A percentile compares a stretch with the other conserved stretches of the same genome.
phyloP scores from a whole-genome alignment of 768 basidiomycete species.

The Rhizopogon salebrosus region DNA sequence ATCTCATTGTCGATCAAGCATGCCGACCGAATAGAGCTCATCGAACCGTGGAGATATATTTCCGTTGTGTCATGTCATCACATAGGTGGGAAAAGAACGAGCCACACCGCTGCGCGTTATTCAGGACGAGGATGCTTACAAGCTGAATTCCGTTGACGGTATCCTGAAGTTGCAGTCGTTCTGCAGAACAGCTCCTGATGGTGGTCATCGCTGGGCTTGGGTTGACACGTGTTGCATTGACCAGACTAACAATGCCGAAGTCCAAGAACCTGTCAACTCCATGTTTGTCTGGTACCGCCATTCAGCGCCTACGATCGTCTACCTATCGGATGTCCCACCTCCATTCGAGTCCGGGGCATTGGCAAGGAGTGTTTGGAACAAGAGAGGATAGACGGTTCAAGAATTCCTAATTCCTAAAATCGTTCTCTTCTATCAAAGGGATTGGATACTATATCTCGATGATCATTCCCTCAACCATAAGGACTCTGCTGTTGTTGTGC shows the following conservation, averaged over 20 bases:
- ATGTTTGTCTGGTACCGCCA: too few species aligned
- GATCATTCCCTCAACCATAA: not conserved
- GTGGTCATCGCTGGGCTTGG: slow-evolving; percentile 5
- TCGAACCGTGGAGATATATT: not conserved
- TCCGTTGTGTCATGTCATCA: not conserved
- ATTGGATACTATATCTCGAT: not conserved
- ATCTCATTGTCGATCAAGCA: not conserved
- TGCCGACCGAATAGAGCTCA: not conserved
- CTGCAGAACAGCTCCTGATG: not conserved
- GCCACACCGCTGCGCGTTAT: not conserved
- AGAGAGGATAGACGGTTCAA: slow-evolving; percentile 3
- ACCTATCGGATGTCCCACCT: too few species aligned
- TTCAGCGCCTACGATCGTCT: too few species aligned
- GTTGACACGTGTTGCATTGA: too few species aligned
- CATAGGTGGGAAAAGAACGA: not conserved
- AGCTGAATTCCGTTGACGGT: not conserved
- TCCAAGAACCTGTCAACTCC: too few species aligned
- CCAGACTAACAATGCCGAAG: too few species aligned
- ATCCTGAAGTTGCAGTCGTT: not conserved
- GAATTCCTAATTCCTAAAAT: not conserved
- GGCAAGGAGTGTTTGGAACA: not conserved
- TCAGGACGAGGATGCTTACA: not conserved
- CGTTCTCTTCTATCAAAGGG: slow-evolving; percentile 1
- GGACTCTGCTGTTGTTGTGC: not conserved
- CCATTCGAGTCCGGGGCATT: too few species aligned